Percentiles rank a stretch among this genome's conserved stretches.
These are phyloP conservation scores for Brassica nigra DNA, from an alignment of 345 rosid genomes.

Conservation along the genomic window DNA sequence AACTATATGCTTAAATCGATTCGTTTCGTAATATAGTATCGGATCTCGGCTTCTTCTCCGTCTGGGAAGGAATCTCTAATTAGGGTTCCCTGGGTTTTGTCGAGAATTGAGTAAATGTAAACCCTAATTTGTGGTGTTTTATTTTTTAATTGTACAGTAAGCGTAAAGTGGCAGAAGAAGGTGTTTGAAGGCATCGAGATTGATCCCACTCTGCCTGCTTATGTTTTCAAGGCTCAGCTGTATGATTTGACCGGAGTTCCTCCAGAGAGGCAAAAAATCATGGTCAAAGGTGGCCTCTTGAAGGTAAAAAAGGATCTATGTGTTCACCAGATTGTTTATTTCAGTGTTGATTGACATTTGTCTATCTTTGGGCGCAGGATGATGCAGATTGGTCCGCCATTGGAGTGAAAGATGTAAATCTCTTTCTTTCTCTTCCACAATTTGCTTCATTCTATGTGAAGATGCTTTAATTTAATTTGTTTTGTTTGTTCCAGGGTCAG, in stretches of 20 bases:
- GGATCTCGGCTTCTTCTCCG: not conserved
- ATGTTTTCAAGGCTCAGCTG: constrained; percentile 87
- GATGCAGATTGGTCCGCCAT: constrained; percentile 84
- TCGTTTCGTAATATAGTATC: not conserved
- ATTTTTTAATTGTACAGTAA: constrained; percentile 50
- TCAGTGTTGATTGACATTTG: not conserved
- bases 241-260: constrained; percentile 92
- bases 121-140: constrained; percentile 6
- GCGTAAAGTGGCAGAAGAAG: constrained; percentile 95
- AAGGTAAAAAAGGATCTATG: constrained; percentile 53
- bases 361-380: constrained; percentile 55
- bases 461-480: not conserved
- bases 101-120: not conserved
- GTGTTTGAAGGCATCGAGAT: constrained; percentile 80
- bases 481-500: constrained; percentile 63
- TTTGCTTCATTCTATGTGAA: constrained; percentile 2
- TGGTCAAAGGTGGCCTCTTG: constrained; percentile 94
- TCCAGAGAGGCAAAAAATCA: constrained; percentile 95
- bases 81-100: too few species aligned
- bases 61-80: not conserved
- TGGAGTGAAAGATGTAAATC: constrained; percentile 72
- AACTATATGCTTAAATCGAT: not conserved
- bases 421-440: not conserved
- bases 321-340: constrained; percentile 9
- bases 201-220: constrained; percentile 73